Evolutionary conservation across 495 filamentous ascomycete species (phyloP).

Genomic region (Achaetomiella virescens): DNA sequence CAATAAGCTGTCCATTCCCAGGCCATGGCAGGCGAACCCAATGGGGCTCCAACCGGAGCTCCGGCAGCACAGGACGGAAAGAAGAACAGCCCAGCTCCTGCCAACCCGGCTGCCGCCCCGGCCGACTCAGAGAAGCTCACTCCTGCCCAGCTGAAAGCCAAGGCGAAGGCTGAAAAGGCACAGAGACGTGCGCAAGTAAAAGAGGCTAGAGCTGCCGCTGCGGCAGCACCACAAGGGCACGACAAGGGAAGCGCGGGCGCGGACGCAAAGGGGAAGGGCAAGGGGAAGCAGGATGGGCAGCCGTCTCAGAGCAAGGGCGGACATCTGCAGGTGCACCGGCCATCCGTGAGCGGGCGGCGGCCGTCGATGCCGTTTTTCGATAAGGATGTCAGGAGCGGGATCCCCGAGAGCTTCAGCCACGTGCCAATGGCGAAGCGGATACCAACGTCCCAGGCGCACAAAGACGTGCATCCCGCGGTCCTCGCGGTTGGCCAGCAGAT

Average conservation of each 20-base stretch:
- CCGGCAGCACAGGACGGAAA: constrained; percentile 9
- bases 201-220: constrained; percentile 35
- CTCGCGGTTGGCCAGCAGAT: constrained; percentile 83
- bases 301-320: constrained; percentile 27
- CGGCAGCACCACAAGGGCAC: constrained; percentile 7
- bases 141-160: constrained; percentile 66
- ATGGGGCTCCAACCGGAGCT: constrained; percentile 14
- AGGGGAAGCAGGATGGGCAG: constrained; percentile 48
- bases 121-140: constrained; percentile 43
- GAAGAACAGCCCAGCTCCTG: constrained; percentile 1
- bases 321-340: constrained; percentile 27
- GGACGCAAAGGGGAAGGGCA: constrained; percentile 38
- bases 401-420: constrained; percentile 72
- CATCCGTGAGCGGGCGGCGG: constrained; percentile 30
- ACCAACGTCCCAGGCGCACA: constrained; percentile 65
- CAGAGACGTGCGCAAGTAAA: constrained; percentile 62
- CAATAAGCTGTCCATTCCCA: background rate
- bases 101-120: constrained; percentile 6
- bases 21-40: constrained; percentile 24
- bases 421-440: constrained; percentile 72
- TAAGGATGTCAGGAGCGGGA: constrained; percentile 40
- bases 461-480: constrained; percentile 87
- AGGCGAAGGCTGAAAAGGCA: constrained; percentile 72
- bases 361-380: constrained; percentile 44
- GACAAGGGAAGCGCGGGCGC: constrained; percentile 3